Evolutionary conservation across 2,329 filamentous ascomycete species (phyloP), one percentile per base, ranked within the genome.

Genomic region (Penicillium fuscoglaucum): DNA sequence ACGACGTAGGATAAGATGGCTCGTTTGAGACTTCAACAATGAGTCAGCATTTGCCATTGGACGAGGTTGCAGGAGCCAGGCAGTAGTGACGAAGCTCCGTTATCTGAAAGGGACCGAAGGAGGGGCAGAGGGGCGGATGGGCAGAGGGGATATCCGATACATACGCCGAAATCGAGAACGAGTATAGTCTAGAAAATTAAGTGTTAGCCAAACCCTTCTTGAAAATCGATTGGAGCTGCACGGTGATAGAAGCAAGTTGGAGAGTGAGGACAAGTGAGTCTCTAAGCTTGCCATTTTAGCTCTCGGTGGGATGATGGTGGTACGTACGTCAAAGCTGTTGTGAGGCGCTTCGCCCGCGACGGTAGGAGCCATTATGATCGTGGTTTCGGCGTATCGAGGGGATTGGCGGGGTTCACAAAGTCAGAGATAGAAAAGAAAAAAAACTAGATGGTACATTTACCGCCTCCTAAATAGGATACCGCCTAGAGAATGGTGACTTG

Each of bases 1-100:
- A 35, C 90, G 85, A 13, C 41, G 41, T 4, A 37, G 43, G 37
- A 52, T 52, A 19, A 52, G 49, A 21, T 52, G 49, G n/a, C 47
- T 61, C 6, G 55, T 58, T 58, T 61, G 59, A 33, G 58, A 60
- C 58, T 60, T 60, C 4, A 31, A 24, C 24, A 52, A 57, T 12
- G 10, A 51, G 50, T 60, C 35, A 60, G 54, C 21, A 48, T 54
- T 58, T 46, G 45, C 12, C 5, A 41, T 60, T 41, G 3, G 9
- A 28, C 31, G 39, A 33, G 26, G 33, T 48, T 17, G 33, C n/a
- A 26, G 8, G 21, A 43, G 52, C 21, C 31, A 45, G 8, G 35
- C 12, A 13, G 33, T 4, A 44, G 41, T 29, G 21, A 39, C 26
- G 33, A 55, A 52, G 48, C 43, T 31, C 44, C 37, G 44, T 28